A percentile compares a stretch with the other conserved stretches of the same genome.
phyloP scores from a whole-genome alignment of 179 eudicot genomes.

The Amaranthus tricolor region DNA sequence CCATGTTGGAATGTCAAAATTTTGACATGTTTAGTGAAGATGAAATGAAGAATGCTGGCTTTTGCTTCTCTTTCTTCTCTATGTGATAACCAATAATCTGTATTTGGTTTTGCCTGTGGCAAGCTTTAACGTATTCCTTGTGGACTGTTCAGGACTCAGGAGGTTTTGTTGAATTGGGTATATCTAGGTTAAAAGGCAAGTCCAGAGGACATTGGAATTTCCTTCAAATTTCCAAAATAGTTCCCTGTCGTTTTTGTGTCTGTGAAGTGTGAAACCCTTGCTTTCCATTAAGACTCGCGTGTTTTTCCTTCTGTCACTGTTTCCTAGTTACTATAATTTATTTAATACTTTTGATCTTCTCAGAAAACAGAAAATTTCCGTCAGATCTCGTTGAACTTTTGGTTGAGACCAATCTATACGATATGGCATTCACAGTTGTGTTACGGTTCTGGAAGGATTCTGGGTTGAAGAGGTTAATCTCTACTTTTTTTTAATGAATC shows the following conservation, averaged over 20 bases:
- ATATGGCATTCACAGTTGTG: conserved; percentile 83
- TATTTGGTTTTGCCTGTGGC: too few species aligned
- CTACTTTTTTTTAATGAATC: not conserved
- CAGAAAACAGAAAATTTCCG: conserved; percentile 58
- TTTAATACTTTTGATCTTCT: conserved; percentile 16
- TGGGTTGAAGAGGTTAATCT: conserved; percentile 63
- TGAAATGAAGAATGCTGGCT: too few species aligned
- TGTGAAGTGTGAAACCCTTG: not conserved
- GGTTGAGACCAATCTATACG: conserved; percentile 72
- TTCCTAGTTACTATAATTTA: not conserved
- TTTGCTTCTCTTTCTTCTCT: too few species aligned
- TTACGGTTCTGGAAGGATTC: conserved; percentile 89
- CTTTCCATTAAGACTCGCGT: not conserved
- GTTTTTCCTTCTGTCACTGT: not conserved
- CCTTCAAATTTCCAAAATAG: not conserved
- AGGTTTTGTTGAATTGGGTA: too few species aligned
- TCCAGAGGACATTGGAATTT: not conserved
- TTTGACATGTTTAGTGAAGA: too few species aligned
- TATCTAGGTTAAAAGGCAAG: too few species aligned
- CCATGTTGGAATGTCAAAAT: too few species aligned
- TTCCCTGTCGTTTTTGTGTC: not conserved
- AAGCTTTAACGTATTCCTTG: too few species aligned
- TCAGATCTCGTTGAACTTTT: conserved; percentile 69
- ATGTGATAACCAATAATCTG: too few species aligned
- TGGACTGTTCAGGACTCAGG: too few species aligned